Percentiles rank a stretch among this genome's conserved stretches.
Conservation (phyloP, 169 alveolate genomes). For the Eimeria zaria region DNA sequence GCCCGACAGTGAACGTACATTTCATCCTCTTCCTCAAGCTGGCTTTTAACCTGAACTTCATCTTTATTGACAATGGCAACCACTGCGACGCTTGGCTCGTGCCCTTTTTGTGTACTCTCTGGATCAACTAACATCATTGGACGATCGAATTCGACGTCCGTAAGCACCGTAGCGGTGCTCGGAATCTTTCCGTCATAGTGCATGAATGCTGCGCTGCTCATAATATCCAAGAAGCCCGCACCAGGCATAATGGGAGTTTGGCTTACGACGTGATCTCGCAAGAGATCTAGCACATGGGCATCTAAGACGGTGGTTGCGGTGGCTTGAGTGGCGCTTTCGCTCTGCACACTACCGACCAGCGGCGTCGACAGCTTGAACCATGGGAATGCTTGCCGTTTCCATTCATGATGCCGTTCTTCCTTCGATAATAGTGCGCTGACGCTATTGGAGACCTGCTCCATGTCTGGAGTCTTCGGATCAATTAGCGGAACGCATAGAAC, state of each 20-base stretch:
- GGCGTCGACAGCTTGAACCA: slow-evolving; percentile 73
- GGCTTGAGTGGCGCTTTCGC: slow-evolving; percentile 11
- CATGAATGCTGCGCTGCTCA: slow-evolving; percentile 84
- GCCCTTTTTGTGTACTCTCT: not conserved
- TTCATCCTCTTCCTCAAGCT: slow-evolving; percentile 28
- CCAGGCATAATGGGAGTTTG: slow-evolving; percentile 87
- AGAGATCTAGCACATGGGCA: slow-evolving; percentile 38
- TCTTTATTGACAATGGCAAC: not conserved
- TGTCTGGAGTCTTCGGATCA: slow-evolving; percentile 40
- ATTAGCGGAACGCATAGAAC: slow-evolving; percentile 39
- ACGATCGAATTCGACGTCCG: slow-evolving; percentile 66
- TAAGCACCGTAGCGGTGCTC: slow-evolving; percentile 39
- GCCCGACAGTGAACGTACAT: slow-evolving; percentile 43
- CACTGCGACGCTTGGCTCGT: not conserved
- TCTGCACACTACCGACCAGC: slow-evolving; percentile 32
- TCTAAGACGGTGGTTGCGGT: slow-evolving; percentile 42
- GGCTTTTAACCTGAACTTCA: slow-evolving; percentile 12
- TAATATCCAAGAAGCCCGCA: slow-evolving; percentile 86
- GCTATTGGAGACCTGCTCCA: slow-evolving; percentile 17
- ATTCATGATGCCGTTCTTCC: slow-evolving; percentile 33
- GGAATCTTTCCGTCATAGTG: slow-evolving; percentile 38
- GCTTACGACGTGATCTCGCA: slow-evolving; percentile 86
- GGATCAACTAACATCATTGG: slow-evolving; percentile 27
- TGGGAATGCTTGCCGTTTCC: slow-evolving; percentile 80
- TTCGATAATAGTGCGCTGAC: slow-evolving; percentile 15